Base-by-base conservation (phyloP, 2,329 filamentous ascomycete genomes). In the Graphilbum fragrans region DNA sequence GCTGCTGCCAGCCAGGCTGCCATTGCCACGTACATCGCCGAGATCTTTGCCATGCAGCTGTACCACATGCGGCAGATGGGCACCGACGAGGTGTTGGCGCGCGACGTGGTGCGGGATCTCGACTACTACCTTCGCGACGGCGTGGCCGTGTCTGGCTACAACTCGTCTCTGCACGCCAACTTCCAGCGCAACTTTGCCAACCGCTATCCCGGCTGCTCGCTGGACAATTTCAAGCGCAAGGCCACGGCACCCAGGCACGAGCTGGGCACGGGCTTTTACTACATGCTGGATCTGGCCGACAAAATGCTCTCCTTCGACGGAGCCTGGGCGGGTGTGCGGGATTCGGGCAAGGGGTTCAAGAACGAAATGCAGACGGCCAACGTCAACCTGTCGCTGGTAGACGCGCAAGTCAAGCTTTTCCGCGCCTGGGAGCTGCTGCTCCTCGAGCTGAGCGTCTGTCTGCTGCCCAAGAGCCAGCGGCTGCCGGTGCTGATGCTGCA, bases 401-500 rank as follows among this genome's bases (percentile, higher is more conserved):
- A 96, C 58, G 85, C 90, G 20, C 87, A 98, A 64, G 80, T 92
- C 49, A 74, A 78, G 35, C 74, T 98, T 17, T 82, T 95, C 48
- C 79, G 86, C 52, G 83, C 86, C 42, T 96, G 90, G 86, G 88
- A 93, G 57, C 80, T 86, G 45, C 70, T 98, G 9, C 75, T 90
- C 14, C 70, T 92, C 38, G 90, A 95, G 54, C 71, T 98, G 38
- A 86, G 82, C 56, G 76, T 76, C 31, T 74, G 69, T 45, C 59
- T 77, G n/a, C 48, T 60, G 37, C 69, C 69, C 2, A 58, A 62
- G 29, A 65, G 68, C 47, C 63, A 62, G 20, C 74, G 51, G 72
- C 83, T 49, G n/a, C 35, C 41, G 2, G 43, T 45, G 12, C 35
- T 47, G 42, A 79, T 94, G 64, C 66, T 85, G 25, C 72, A 80